Evolutionary conservation across 2,329 filamentous ascomycete genomes (phyloP), one percentile per base, ranked within the genome.

Genomic region (Pseudocercospora macadamiae): DNA sequence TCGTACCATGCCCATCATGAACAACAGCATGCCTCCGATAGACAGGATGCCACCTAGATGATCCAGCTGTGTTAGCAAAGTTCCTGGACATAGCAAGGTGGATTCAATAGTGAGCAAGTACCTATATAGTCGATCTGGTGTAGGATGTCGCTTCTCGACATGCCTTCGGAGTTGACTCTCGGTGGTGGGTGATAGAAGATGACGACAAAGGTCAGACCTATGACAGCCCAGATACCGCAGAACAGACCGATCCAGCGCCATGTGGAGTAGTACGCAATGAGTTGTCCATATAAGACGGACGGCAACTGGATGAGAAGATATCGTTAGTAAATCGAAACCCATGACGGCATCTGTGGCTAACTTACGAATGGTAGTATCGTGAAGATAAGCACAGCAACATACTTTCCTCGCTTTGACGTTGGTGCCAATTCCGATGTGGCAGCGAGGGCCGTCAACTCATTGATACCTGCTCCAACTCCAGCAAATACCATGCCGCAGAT

Each of bases 361-460:
- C 55, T 54, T 48, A 58, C 55, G 68, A 88, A 88, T 0, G 85
- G 86, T 1, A 86, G 62, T 57, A 88, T 86, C 55, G 82, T 85
- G 66, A 87, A 80, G 45, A 87, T 81, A 10, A 89, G 72, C 1
- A 81, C 72, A 12, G 83, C 82, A 28, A 88, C 81, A 68, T 88
- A 88, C 68, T 82, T 82, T 26, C 85, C 87, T 39, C 88, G 81
- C 69, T 88, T 83, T 14, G 81, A 77, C 21, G 84, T 85, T 1
- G 87, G 87, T 0, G 86, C 87, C 60, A 90, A 79, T 69, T 90
- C 87, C 2, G 86, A 85, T 1, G 86, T 87, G 30, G 82, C 87
- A 25, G 87, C 86, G 7, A 90, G 76, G 3, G 87, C 86, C 4
- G 86, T 89, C 30, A 90, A 76, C 71, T 89, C 87, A 64, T 86